These are phyloP conservation scores for Penicillium sp. DNA, from an alignment of 2,329 filamentous ascomycete species.

Conservation along the genomic window DNA sequence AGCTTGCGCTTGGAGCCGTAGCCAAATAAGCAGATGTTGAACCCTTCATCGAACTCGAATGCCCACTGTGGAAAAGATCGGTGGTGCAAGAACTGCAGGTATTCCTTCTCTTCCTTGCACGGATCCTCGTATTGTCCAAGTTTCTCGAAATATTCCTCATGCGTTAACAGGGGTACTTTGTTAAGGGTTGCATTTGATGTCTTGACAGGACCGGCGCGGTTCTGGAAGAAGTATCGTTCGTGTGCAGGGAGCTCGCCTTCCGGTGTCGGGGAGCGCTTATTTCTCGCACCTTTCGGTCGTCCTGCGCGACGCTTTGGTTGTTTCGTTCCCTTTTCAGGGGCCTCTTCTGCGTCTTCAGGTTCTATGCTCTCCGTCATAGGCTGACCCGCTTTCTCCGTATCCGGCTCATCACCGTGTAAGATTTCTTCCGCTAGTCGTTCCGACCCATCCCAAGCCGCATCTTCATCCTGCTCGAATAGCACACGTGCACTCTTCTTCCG, in stretches of 20 bases:
- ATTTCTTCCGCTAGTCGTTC: conserved; percentile 69
- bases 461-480: conserved; percentile 73
- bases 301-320: conserved; percentile 55
- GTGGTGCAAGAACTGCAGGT: conserved; percentile 71
- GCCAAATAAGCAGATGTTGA: conserved; percentile 87
- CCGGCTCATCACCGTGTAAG: conserved; percentile 46
- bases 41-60: conserved; percentile 83
- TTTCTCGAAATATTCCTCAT: conserved; percentile 84
- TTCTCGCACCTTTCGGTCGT: conserved; percentile 55
- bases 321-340: conserved; percentile 43
- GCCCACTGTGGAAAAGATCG: conserved; percentile 87
- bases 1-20: conserved; percentile 84
- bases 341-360: conserved; percentile 28
- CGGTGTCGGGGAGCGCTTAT: conserved; percentile 71
- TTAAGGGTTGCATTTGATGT: conserved; percentile 84
- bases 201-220: conserved; percentile 73
- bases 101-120: conserved; percentile 67
- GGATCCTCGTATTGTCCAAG: conserved; percentile 64
- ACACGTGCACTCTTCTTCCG: conserved; percentile 77
- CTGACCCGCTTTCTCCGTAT: conserved; percentile 21
- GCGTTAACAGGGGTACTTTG: conserved; percentile 72
- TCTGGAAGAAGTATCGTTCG: conserved; percentile 92
- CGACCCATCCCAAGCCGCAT: conserved; percentile 60
- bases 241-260: conserved; percentile 80
- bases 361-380: conserved; percentile 35